Base-by-base conservation (phyloP, 371 early-diverging fungal genomes). In the Coemansia sp. region DNA sequence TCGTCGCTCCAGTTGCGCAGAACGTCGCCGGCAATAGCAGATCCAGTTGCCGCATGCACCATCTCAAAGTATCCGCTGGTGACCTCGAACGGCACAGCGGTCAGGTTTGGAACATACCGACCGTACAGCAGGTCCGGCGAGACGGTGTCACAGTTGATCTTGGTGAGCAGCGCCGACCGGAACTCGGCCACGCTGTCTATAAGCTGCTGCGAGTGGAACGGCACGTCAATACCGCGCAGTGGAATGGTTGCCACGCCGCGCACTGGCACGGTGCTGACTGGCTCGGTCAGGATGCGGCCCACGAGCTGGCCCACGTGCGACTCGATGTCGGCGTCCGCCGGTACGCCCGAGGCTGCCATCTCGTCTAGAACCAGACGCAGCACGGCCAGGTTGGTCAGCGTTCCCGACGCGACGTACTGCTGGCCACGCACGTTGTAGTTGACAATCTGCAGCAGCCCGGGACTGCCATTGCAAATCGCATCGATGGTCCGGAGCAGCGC, bases 161-260 rank as follows among this genome's bases (percentile, higher is more conserved):
- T 90, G 79, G 86, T 86, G 61, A 85, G 83, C 36, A 97, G 81
- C 66, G 92, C 88, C 59, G 86, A 83, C 63, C 94, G 88, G 91
- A 97, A 94, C 56, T 91, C 92, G 36, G 85, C 81, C 55, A 95
- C 92, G 77, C 95, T 92, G 58, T 86, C 86, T 41, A 90, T 78
- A 79, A 97, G 83, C 90, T 93, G 93, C 59, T 85, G 85, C 7
- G 95, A 95, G 82, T 97, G 97, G 92, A 97, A 97, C 59, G 97
- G 97, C 59, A 97, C 94, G 70, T 97, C 97, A 58, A 97, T 93
- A 68, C 95, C 94, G n/a, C 84, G 80, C 30, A 97, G 80, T 50
- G 95, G 97, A 49, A 97, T 93, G 41, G 94, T 94, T 34, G 97
- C 95, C 59, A 83, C 77, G 53, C 95, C 95, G 63, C 93, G 89